Conservation (phyloP, 768 basidiomycete genomes). For the Hygrocybe punicea region DNA sequence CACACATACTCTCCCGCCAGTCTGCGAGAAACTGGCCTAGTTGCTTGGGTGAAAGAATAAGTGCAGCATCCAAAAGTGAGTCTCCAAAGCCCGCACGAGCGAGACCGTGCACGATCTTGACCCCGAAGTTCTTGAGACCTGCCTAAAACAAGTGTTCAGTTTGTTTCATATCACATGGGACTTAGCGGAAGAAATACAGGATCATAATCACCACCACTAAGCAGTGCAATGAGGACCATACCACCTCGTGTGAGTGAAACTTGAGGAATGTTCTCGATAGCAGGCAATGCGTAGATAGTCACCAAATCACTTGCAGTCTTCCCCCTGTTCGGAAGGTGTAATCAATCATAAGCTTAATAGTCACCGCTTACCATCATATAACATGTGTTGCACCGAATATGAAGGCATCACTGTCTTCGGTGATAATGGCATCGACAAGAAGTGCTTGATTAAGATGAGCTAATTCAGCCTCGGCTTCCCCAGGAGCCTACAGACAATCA, state of each 20-base stretch:
- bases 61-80: conserved; percentile 41
- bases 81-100: conserved; percentile 59
- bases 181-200: too few relatives aligned
- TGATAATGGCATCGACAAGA: conserved; percentile 15
- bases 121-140: conserved; percentile 43
- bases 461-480: too few relatives aligned
- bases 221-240: conserved; percentile 32
- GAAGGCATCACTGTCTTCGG: too few relatives aligned
- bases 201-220: conserved; percentile 38
- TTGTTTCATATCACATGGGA: background rate
- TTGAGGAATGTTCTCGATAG: conserved; percentile 19
- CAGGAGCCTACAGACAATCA: too few relatives aligned
- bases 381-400: conserved; percentile 49
- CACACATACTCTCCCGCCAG: conserved; percentile 6
- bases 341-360: conserved; percentile 38
- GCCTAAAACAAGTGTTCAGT: background rate
- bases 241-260: conserved; percentile 27
- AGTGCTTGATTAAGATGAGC: conserved; percentile 16
- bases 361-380: conserved; percentile 46
- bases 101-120: conserved; percentile 52
- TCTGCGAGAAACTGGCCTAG: conserved; percentile 2
- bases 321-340: too few relatives aligned
- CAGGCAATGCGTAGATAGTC: conserved; percentile 13
- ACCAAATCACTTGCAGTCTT: conserved; percentile 32
- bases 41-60: background rate